Evolutionary conservation across 2,329 filamentous ascomycete genomes (phyloP), one percentile per base, ranked within the genome.

Genomic region (Colletotrichum sp.): DNA sequence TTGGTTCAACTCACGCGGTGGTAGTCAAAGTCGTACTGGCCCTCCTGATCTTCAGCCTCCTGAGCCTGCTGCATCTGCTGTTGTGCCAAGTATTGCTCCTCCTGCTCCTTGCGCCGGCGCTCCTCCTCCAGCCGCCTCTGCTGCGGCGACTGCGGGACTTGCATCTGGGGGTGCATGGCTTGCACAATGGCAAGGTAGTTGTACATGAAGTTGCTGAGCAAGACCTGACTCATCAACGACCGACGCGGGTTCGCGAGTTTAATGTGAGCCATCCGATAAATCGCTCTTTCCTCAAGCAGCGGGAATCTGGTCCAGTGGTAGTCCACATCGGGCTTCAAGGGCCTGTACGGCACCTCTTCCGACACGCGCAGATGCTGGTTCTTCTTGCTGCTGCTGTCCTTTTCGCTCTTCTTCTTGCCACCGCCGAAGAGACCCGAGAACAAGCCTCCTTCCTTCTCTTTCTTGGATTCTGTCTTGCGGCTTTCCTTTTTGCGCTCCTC

Each of bases 201-300:
- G 87, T 99, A 99, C 97, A 99, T 99, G 86, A 99, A 99, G 84
- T 99, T 99, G 86, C 96, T 98, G 79, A 99, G 91, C 75, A 99
- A 89, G 26, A 99, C 97, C 85, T 99, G 97, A 76, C 96, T 98
- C 82, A 98, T 94, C 68, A 99, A 87, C 55, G 96, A 95, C 72
- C 97, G 93, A 60, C 96, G 93, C 49, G 97, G 97, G 82, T 99
- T 99, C n/a, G 97, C 97, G 77, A 99, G 92, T 85, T 99, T 99
- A 86, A 99, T 98, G 83, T 99, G 97, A 21, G 97, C 97, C 95
- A 99, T 98, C 77, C 97, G 93, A 85, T 99, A 99, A 76, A 99
- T 99, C 24, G 97, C 97, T 75, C 97, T 92, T 87, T 99, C 97
- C 85, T 99, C 96, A 71, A 98, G 89, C 70, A 99, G 96, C 15